A percentile compares a stretch with the other conserved stretches of the same genome.
Conservation (phyloP, 2,329 filamentous ascomycete genomes). For the Xylariaceae sp. region DNA sequence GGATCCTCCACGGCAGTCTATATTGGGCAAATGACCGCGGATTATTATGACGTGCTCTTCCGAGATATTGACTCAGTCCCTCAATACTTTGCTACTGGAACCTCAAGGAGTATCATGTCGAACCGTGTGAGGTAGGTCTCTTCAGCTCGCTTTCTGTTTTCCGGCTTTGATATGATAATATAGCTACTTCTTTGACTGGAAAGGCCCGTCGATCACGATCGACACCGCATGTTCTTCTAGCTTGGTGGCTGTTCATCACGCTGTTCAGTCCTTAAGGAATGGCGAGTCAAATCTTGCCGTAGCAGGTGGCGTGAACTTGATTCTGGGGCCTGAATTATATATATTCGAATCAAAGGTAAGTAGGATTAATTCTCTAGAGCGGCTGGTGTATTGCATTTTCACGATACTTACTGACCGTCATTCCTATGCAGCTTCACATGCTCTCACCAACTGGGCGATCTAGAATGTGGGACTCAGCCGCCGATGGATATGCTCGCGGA, state of each 20-base stretch:
- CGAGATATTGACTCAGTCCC: too few relatives aligned
- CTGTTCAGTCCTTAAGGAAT: conserved; percentile 8
- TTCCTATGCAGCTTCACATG: conserved; percentile 1
- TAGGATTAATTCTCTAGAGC: background rate
- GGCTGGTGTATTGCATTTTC: background rate
- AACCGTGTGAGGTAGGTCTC: too few relatives aligned
- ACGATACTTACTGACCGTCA: background rate
- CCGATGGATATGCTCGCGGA: conserved; percentile 30
- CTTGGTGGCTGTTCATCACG: conserved; percentile 13
- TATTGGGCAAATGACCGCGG: too few relatives aligned
- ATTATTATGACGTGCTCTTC: too few relatives aligned
- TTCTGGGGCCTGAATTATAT: conserved; percentile 3
- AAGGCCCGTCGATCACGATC: conserved; percentile 13
- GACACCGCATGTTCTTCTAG: conserved; percentile 13
- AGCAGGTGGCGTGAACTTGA: conserved; percentile 10
- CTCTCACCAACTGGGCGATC: conserved; percentile 1
- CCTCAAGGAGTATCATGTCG: too few relatives aligned
- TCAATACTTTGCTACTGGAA: too few relatives aligned
- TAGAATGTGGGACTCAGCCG: conserved; percentile 7
- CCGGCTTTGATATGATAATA: too few relatives aligned
- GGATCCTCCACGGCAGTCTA: too few relatives aligned
- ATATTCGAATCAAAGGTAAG: too few relatives aligned
- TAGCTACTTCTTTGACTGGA: background rate
- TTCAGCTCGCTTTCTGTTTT: too few relatives aligned
- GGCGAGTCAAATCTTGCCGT: conserved; percentile 6